Conservation (phyloP, 306 rosid genomes). For the Abrus pulchellus region DNA sequence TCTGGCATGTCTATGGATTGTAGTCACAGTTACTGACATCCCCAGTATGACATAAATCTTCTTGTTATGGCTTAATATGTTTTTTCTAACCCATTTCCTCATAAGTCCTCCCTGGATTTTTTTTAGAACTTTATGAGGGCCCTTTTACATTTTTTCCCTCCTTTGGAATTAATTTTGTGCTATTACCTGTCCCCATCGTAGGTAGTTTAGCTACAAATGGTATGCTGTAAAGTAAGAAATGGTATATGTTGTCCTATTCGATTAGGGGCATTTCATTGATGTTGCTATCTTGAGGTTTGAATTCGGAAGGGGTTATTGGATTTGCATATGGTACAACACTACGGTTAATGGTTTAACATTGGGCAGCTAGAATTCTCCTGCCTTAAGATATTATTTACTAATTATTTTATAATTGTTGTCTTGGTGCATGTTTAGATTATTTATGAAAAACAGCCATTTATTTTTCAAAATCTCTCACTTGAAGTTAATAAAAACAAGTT, state of each 20-base stretch:
- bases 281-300: background rate
- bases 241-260: background rate
- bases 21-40: constrained; percentile 11
- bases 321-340: background rate
- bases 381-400: background rate
- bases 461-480: too few relatives aligned
- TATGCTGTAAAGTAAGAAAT: background rate
- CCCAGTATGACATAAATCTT: background rate
- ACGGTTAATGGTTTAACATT: background rate
- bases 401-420: background rate
- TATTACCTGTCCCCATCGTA: too few relatives aligned
- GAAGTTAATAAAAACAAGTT: too few relatives aligned
- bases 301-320: background rate
- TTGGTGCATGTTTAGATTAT: too few relatives aligned
- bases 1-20: constrained; percentile 3
- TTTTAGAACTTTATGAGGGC: background rate
- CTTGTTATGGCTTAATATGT: background rate
- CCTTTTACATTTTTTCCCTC: background rate
- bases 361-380: background rate
- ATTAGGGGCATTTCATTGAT: background rate
- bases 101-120: background rate
- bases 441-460: too few relatives aligned
- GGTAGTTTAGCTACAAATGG: too few relatives aligned
- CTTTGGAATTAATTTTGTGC: background rate
- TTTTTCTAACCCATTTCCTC: background rate